A percentile compares a stretch with the other conserved stretches of the same genome.
These are phyloP conservation scores for Cochlearia excelsa DNA, from an alignment of 345 rosid species.

Conservation along the genomic window DNA sequence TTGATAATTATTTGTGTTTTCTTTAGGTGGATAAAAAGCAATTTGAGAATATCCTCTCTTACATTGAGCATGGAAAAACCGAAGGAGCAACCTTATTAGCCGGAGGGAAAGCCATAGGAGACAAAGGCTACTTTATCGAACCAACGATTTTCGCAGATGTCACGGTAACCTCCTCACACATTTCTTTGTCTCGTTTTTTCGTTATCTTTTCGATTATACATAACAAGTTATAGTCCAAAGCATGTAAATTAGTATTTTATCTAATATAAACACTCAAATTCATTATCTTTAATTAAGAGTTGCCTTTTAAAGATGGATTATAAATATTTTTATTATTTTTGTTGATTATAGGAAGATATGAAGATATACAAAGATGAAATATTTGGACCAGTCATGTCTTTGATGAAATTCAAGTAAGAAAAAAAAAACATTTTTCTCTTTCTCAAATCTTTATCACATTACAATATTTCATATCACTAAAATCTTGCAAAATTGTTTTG, in stretches of 20 bases:
- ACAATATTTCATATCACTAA: background rate
- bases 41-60: constrained; percentile 52
- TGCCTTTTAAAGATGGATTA: too few species aligned
- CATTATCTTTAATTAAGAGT: too few species aligned
- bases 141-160: constrained; percentile 70
- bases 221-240: too few species aligned
- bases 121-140: constrained; percentile 62
- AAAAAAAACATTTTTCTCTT: background rate
- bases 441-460: background rate
- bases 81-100: constrained; percentile 71
- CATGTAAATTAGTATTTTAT: too few species aligned
- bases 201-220: too few species aligned
- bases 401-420: constrained; percentile 69
- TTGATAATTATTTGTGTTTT: background rate
- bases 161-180: constrained; percentile 33
- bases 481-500: too few species aligned
- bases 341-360: constrained; percentile 57
- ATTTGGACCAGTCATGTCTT: constrained; percentile 73
- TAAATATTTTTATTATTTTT: background rate
- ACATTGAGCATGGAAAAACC: constrained; percentile 63
- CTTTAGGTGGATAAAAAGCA: constrained; percentile 57
- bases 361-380: constrained; percentile 65
- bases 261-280: too few species aligned
- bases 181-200: too few species aligned
- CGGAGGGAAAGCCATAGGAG: constrained; percentile 54